These are phyloP conservation scores for Kalanchoe fedtschenkoi DNA, from an alignment of 164 flowering plant genomes.

Conservation along the genomic window DNA sequence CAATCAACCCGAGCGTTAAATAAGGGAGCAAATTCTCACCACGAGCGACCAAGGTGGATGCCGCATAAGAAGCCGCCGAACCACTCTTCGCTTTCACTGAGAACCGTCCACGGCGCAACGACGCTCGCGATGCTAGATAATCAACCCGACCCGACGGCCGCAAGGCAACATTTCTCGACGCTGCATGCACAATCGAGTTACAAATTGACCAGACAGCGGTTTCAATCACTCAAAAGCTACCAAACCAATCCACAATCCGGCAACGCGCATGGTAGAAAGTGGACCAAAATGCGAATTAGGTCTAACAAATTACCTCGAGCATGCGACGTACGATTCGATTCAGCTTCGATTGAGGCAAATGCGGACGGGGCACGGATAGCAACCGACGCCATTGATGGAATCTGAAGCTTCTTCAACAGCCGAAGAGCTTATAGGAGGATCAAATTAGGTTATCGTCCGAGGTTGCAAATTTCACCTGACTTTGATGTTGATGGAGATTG, in stretches of 20 bases:
- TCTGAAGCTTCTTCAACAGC: neutral
- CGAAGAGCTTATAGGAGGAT: neutral
- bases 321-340: constrained; percentile 14
- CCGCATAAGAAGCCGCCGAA: constrained; percentile 35
- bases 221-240: neutral
- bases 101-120: constrained; percentile 23
- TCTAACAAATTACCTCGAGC: constrained; percentile 20
- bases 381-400: constrained; percentile 24
- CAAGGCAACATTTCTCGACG: constrained; percentile 22
- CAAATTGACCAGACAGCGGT: too few species aligned
- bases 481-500: neutral
- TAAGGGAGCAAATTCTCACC: constrained; percentile 24
- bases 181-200: constrained; percentile 17
- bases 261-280: neutral
- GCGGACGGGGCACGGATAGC: constrained; percentile 31
- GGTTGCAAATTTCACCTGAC: neutral
- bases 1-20: neutral
- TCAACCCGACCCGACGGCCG: constrained; percentile 25
- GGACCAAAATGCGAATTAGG: constrained; percentile 19
- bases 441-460: neutral
- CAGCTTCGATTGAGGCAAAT: constrained; percentile 10
- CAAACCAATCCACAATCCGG: neutral
- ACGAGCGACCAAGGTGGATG: constrained; percentile 39
- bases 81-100: constrained; percentile 38
- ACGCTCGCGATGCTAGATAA: constrained; percentile 10